These are phyloP conservation scores for Astrothelium macrocarpum DNA, from an alignment of 495 filamentous ascomycete genomes.

Conservation along the genomic window DNA sequence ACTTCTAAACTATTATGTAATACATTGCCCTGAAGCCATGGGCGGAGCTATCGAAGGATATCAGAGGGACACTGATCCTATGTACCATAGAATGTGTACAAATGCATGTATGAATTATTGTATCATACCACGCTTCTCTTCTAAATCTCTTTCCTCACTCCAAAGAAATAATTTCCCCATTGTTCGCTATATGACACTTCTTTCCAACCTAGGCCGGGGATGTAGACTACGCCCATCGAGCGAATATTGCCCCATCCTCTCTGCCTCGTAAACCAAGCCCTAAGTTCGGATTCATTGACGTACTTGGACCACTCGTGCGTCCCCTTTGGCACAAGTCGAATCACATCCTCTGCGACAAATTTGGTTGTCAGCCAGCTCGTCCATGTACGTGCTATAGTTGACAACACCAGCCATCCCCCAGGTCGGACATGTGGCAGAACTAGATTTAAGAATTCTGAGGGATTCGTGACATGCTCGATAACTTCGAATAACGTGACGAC, in stretches of 20 bases:
- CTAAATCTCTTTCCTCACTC: slow-evolving; percentile 48
- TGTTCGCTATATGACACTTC: slow-evolving; percentile 72
- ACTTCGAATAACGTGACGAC: slow-evolving; percentile 87
- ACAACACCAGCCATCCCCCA: slow-evolving; percentile 84
- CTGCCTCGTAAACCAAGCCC: slow-evolving; percentile 40
- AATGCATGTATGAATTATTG: not conserved
- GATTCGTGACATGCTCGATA: slow-evolving; percentile 75
- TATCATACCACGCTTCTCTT: not conserved
- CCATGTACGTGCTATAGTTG: slow-evolving; percentile 82
- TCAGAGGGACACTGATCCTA: not conserved
- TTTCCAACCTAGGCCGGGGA: slow-evolving; percentile 87
- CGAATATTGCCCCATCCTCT: slow-evolving; percentile 43
- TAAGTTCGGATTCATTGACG: slow-evolving; percentile 75
- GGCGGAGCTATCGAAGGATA: not conserved
- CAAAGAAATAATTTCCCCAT: slow-evolving; percentile 96
- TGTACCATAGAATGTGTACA: not conserved
- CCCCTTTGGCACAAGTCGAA: slow-evolving; percentile 78
- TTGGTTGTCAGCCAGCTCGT: slow-evolving; percentile 86
- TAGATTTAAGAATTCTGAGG: slow-evolving; percentile 56
- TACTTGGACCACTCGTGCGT: slow-evolving; percentile 97
- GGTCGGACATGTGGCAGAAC: slow-evolving; percentile 68
- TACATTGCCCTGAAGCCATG: not conserved
- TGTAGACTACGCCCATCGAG: slow-evolving; percentile 79
- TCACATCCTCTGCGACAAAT: slow-evolving; percentile 78
- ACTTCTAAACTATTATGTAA: not conserved